These are phyloP conservation scores for Annulohypoxylon stygium DNA, from an alignment of 495 filamentous ascomycete species.

Conservation along the genomic window DNA sequence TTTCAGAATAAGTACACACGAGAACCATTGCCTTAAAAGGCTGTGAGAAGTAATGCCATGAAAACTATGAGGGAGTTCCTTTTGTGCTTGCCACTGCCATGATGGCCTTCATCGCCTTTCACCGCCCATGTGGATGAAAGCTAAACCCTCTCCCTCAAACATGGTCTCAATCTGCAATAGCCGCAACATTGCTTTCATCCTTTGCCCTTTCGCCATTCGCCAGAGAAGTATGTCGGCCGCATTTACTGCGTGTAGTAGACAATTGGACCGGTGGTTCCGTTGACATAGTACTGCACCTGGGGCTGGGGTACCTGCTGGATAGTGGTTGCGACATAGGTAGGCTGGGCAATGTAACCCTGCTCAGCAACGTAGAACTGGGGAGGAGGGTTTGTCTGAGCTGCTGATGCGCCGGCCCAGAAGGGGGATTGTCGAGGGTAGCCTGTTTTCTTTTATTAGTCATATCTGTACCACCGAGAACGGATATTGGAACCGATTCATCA, in stretches of 20 bases:
- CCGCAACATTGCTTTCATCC: not conserved
- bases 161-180: not conserved
- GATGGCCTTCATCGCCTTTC: no score
- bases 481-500: no score
- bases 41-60: not conserved
- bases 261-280: constrained; percentile 24
- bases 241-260: constrained; percentile 23
- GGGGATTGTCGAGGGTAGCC: constrained; percentile 38
- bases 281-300: constrained; percentile 33
- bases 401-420: constrained; percentile 27
- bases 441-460: constrained; percentile 17
- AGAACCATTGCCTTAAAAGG: not conserved
- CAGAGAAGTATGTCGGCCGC: not conserved
- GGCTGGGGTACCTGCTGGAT: not conserved
- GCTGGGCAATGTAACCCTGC: constrained; percentile 27
- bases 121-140: not conserved
- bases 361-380: constrained; percentile 26
- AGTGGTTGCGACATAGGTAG: constrained; percentile 3
- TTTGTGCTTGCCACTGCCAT: no score
- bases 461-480: not conserved
- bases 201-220: not conserved
- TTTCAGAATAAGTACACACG: not conserved
- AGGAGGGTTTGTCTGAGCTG: constrained; percentile 21
- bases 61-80: no score
- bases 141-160: not conserved